Evolutionary conservation across 257 asterid genomes (phyloP).

Genomic region (Paulownia fortunei): DNA sequence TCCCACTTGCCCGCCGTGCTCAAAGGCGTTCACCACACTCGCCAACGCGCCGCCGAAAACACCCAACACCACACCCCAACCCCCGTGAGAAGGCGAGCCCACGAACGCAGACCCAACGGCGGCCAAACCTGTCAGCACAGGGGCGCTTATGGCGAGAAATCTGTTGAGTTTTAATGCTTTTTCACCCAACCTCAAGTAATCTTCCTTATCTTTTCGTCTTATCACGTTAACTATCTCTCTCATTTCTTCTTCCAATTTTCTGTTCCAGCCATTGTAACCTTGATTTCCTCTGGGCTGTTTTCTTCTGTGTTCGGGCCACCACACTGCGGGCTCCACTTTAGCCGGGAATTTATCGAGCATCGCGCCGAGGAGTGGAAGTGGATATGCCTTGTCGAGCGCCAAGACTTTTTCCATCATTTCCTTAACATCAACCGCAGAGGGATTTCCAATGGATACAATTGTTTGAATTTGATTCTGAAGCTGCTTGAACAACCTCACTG

Average conservation of each 20-base stretch:
- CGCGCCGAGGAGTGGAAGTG: conserved; percentile 58
- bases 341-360: conserved; percentile 63
- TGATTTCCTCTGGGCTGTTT: neutral
- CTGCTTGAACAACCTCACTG: conserved; percentile 62
- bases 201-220: conserved; percentile 51
- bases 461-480: conserved; percentile 55
- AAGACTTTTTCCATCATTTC: conserved; percentile 62
- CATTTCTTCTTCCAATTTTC: conserved; percentile 64
- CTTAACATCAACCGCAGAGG: conserved; percentile 44
- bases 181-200: conserved; percentile 53
- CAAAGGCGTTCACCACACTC: conserved; percentile 59
- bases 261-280: conserved; percentile 56
- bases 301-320: conserved; percentile 59
- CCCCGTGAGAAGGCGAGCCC: conserved; percentile 40
- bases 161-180: conserved; percentile 65
- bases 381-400: conserved; percentile 71
- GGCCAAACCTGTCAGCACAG: conserved; percentile 66
- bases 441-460: conserved; percentile 42
- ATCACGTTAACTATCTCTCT: conserved; percentile 43
- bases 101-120: conserved; percentile 53
- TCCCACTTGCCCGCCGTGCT: conserved; percentile 85
- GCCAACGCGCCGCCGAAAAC: conserved; percentile 73
- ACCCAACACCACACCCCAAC: conserved; percentile 51
- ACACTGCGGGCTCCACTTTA: conserved; percentile 53
- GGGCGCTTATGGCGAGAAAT: conserved; percentile 49